Conservation (phyloP, 805 yeast species). For the Pichia manshurica region DNA sequence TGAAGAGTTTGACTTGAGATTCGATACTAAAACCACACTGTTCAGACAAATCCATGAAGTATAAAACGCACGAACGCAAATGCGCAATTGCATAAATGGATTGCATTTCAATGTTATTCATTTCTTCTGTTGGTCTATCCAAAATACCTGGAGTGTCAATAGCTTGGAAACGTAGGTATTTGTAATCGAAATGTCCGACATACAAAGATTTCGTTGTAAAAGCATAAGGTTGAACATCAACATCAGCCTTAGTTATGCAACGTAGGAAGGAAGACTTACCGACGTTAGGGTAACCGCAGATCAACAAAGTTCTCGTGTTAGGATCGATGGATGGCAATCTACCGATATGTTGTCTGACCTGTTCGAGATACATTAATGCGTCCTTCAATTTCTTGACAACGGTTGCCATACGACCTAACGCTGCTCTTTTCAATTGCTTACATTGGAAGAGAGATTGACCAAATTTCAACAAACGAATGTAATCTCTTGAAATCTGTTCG, state of each 20-base stretch:
- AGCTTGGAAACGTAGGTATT: slow-evolving; percentile 95
- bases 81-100: slow-evolving; percentile 98
- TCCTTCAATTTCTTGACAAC: slow-evolving; percentile 93
- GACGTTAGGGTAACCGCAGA: slow-evolving; percentile 98
- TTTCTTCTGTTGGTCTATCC: slow-evolving; percentile 98
- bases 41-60: slow-evolving; percentile 97
- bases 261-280: slow-evolving; percentile 95
- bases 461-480: slow-evolving; percentile 86
- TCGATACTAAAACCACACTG: slow-evolving; percentile 98
- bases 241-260: slow-evolving; percentile 95
- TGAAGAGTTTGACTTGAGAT: slow-evolving; percentile 95
- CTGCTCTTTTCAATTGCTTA: slow-evolving; percentile 97
- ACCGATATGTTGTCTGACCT: slow-evolving; percentile 98
- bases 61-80: slow-evolving; percentile 90
- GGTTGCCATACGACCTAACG: slow-evolving; percentile 99
- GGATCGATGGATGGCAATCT: slow-evolving; percentile 98
- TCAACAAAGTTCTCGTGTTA: slow-evolving; percentile 92
- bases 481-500: slow-evolving; percentile 95
- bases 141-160: slow-evolving; percentile 98
- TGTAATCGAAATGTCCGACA: slow-evolving; percentile 98
- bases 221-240: slow-evolving; percentile 98
- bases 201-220: slow-evolving; percentile 96
- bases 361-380: slow-evolving; percentile 88
- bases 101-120: slow-evolving; percentile 99
- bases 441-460: slow-evolving; percentile 98